phyloP scores from a whole-genome alignment of 257 asterid genomes.

The Linderniella brevidens region DNA sequence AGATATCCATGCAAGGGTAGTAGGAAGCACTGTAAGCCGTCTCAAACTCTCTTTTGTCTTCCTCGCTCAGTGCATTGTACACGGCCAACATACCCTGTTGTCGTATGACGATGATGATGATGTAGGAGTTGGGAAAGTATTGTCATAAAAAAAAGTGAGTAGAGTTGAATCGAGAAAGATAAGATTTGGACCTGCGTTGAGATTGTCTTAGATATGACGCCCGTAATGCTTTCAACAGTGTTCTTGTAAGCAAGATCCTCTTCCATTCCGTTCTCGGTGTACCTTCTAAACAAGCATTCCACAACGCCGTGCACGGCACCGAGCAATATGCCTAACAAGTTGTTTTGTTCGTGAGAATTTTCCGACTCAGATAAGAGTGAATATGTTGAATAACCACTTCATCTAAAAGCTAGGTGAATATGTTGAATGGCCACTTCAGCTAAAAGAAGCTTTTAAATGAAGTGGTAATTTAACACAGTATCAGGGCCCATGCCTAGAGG shows the following conservation, averaged over 20 bases:
- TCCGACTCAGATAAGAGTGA: constrained; percentile 8
- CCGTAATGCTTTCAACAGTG: constrained; percentile 89
- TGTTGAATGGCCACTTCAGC: too few relatives aligned
- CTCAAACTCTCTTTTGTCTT: constrained; percentile 73
- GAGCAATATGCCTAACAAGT: constrained; percentile 72
- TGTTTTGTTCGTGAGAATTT: constrained; percentile 5
- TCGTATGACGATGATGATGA: constrained; percentile 3
- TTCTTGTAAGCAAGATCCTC: constrained; percentile 90
- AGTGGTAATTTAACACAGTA: too few relatives aligned
- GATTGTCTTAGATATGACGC: constrained; percentile 67
- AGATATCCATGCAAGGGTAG: constrained; percentile 96
- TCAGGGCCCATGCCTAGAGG: too few relatives aligned
- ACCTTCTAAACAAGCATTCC: constrained; percentile 83
- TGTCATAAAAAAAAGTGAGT: too few relatives aligned
- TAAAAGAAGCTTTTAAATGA: neutral
- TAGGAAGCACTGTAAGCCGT: constrained; percentile 77
- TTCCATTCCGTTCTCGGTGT: constrained; percentile 78
- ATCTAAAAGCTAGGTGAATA: too few relatives aligned
- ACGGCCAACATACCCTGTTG: constrained; percentile 88
- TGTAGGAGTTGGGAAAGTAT: constrained; percentile 5
- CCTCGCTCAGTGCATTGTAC: constrained; percentile 56
- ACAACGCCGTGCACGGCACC: constrained; percentile 98
- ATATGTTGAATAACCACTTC: too few relatives aligned
- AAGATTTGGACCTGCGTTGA: constrained; percentile 58
- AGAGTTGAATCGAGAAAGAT: too few relatives aligned